A percentile compares a stretch with the other conserved stretches of the same genome.
These are phyloP conservation scores for Penicillium sp. DNA, from an alignment of 2,329 filamentous ascomycete species.

Conservation along the genomic window DNA sequence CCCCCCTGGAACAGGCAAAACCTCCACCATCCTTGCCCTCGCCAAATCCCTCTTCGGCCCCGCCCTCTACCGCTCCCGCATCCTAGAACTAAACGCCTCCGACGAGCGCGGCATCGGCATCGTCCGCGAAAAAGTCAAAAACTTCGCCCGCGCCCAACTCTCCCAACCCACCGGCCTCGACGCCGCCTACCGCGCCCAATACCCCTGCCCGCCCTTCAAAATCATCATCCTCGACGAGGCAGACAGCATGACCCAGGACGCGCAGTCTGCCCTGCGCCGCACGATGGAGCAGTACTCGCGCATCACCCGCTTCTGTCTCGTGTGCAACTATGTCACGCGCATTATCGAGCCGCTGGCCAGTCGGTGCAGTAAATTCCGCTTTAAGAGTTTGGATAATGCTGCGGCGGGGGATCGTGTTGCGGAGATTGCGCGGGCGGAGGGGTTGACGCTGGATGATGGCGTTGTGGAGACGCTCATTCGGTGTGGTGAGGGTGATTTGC, in stretches of 20 bases:
- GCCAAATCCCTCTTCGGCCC: slow-evolving; percentile 97
- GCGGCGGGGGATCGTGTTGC: slow-evolving; percentile 78
- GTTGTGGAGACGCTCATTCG: slow-evolving; percentile 81
- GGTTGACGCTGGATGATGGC: slow-evolving; percentile 72
- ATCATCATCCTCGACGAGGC: slow-evolving; percentile 98
- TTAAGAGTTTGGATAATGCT: slow-evolving; percentile 89
- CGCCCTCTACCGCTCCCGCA: slow-evolving; percentile 85
- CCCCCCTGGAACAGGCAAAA: slow-evolving; percentile 96
- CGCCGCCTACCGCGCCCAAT: slow-evolving; percentile 65
- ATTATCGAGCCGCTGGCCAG: slow-evolving; percentile 96
- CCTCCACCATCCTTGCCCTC: slow-evolving; percentile 92
- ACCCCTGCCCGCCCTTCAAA: slow-evolving; percentile 97
- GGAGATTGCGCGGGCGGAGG: slow-evolving; percentile 79
- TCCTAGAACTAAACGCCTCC: slow-evolving; percentile 98
- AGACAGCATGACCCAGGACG: slow-evolving; percentile 98
- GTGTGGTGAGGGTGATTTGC: slow-evolving; percentile 89
- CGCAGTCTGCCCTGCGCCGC: slow-evolving; percentile 84
- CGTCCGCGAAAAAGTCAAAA: slow-evolving; percentile 96
- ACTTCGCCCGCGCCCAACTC: slow-evolving; percentile 94
- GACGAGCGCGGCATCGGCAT: slow-evolving; percentile 98
- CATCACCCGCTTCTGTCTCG: slow-evolving; percentile 94
- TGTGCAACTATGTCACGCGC: slow-evolving; percentile 97
- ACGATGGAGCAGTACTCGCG: slow-evolving; percentile 99
- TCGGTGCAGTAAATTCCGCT: slow-evolving; percentile 94
- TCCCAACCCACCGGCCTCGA: slow-evolving; percentile 72